Evolutionary conservation across 139 green algal species (phyloP), one percentile per base, ranked within the genome.

Genomic region (Chlorella sp.): DNA sequence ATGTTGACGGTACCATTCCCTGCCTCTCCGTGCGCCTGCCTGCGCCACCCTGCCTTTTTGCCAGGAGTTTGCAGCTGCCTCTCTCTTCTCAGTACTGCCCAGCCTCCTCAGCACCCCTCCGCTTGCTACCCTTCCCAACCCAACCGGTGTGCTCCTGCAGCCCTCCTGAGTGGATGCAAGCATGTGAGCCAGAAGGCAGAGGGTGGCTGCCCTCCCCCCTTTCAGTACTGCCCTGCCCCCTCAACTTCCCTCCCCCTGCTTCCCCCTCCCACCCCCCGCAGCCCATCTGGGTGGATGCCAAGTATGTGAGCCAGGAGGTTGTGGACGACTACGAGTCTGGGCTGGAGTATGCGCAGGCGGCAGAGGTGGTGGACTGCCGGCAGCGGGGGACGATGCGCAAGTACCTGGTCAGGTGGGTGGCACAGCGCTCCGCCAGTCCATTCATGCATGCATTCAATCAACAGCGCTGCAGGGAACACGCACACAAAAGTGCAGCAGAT

Each of bases 291-390:
- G 91, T 98, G 40, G 82, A 92, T 0, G 91, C 94, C 68, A 91
- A 88, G 81, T 91, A 95, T 61, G 83, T 98, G 39, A 93, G 92
- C 16, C 73, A 90, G 18, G 96, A 98, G 76, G 87, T 98, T 71
- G n/a, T 97, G 0, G 91, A 94, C n/a, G 96, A 98, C 90, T 98
- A 90, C 69, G 86, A 95, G 40, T 80, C 78, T 18, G 96, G 96
- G 0, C 78, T 98, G 78, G 96, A 98, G 90, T 96, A 96, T 60
- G 94, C 92, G 3, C 66, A 94, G 71, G 93, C 91, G 14, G 89
- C 92, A 61, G 77, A 42, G 32, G 89, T 97, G 53, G 7, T 95
- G 40, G 88, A 93, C 39, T 86, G 93, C 57, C 42, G 86, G 75
- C 90, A 96, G 86, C 92, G 93, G 5, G 95, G 96, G 32, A 96